Evolutionary conservation across 345 rosid genomes (phyloP), one percentile per base, ranked within the genome.

Genomic region (Rhodamnia rubescens): DNA sequence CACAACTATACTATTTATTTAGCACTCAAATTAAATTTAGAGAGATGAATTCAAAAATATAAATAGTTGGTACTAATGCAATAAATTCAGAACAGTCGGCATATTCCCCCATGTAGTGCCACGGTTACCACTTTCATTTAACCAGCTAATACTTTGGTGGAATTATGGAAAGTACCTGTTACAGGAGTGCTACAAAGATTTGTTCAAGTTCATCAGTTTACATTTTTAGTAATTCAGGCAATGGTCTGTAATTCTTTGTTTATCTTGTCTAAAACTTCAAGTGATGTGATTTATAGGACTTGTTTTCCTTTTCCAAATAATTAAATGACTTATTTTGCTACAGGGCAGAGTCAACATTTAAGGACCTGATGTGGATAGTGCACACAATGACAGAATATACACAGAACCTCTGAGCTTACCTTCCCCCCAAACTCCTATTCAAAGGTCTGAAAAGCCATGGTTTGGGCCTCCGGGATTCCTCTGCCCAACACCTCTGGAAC

Each of bases 381-480:
- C 80, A 69, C 47, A 69, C 21, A 32, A 24, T 36, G 13, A 69
- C 78, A 69, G 80, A 36, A 36, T 69, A 69, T 69, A 69, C 78
- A 32, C 78, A 1, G 40, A 69, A 32, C 47, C 78, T 69, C 78
- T 69, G 36, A 32, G 80, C 80, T 88, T 92, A 96, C 99, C 98
- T 93, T 92, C 95, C 96, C 54, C 98, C 99, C 92, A 97, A 96
- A 88, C 98, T 94, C 85, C 88, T 88, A 89, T 87, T 88, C 87
- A 97, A 86, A 84, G 98, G 96, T 88, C 99, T 93, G 81, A 97
- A 90, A 61, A 97, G 96, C 99, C 98, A 97, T 9, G 99, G 98
- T 87, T 92, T 97, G 51, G 94, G 91, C 84, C 87, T 92, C 82
- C 86, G 92, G 86, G 92, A 90, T 91, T 97, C 99, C 89, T 92